Percentiles rank a stretch among this genome's conserved stretches.
Evolutionary conservation across 805 yeast species (phyloP).

Genomic region (Ascoidea asiatica): DNA sequence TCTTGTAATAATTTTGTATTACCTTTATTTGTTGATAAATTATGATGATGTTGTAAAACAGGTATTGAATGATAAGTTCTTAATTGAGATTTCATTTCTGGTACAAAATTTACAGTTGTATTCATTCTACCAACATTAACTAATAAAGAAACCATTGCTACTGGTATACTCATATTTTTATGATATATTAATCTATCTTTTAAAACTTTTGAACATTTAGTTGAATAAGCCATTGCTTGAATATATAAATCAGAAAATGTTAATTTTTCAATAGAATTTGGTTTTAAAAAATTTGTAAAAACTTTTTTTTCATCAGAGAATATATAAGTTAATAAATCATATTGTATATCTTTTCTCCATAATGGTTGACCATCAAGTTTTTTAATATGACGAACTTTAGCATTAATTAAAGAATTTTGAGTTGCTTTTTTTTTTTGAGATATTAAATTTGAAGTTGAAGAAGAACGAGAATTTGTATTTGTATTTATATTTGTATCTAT

Average conservation of each 20-base stretch:
- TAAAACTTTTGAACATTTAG: constrained; percentile 71
- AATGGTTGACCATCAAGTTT: constrained; percentile 88
- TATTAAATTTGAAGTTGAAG: background rate
- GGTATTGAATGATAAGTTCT: constrained; percentile 94
- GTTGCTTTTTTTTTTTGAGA: background rate
- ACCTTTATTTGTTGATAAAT: constrained; percentile 21
- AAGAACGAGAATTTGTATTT: background rate
- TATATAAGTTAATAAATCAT: constrained; percentile 53
- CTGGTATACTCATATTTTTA: constrained; percentile 49
- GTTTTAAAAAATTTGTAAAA: constrained; percentile 50
- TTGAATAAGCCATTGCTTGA: constrained; percentile 67
- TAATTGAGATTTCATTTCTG: constrained; percentile 88
- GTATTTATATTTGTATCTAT: background rate
- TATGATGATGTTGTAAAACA: constrained; percentile 60
- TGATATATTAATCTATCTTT: constrained; percentile 62
- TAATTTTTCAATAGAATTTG: constrained; percentile 29
- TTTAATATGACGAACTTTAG: constrained; percentile 50
- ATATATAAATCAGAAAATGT: constrained; percentile 80
- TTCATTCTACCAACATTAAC: constrained; percentile 91
- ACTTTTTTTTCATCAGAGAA: constrained; percentile 52
- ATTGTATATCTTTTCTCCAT: constrained; percentile 80
- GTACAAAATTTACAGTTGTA: constrained; percentile 87
- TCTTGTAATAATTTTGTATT: constrained; percentile 79
- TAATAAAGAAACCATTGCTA: constrained; percentile 69
- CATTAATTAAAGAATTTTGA: constrained; percentile 7